Evolutionary conservation across 2,329 filamentous ascomycete species (phyloP), one percentile per base, ranked within the genome.

Genomic region (Calonectria naviculata): DNA sequence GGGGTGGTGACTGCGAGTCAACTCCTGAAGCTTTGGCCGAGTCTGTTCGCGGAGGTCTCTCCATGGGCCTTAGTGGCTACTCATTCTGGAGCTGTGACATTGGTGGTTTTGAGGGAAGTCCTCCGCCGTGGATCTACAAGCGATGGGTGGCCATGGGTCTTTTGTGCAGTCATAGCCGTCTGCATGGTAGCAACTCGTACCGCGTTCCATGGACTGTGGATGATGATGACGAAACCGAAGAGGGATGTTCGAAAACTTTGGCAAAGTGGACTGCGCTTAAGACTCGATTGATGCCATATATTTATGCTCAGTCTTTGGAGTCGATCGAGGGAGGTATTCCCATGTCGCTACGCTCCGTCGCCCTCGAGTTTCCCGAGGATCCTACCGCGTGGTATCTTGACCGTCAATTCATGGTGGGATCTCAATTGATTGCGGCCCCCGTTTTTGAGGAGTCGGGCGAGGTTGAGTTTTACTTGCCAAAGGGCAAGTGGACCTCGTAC

Each of bases 91-190:
- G 90, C 38, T 91, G 89, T 73, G 92, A 93, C 78, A 93, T 93
- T 75, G 92, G 92, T 60, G 92, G 92, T 0, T 93, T 94, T 75
- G 93, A 94, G 78, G 93, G 93, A 3, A 88, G 83, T 5, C 92
- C 93, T 4, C 87, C 86, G 2, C 91, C 90, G 0, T 91, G 90
- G 84, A 89, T 94, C 76, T 94, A 94, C 83, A 94, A 94, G 83
- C 90, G 93, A 60, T 94, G 93, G 93, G 92, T 94, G 7, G 92
- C 92, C n/a, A 93, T 94, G 80, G 93, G 93, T 0, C 86, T 94
- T 1, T 83, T 94, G 46, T 93, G 91, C 75, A 90, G 89, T 12
- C 93, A 94, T 81, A 93, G 91, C 42, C 88, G 92, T 17, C 86
- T 94, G 13, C 93, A 94, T 79, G 93, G 93, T 3, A 92, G 90